phyloP scores from a whole-genome alignment of 306 rosid genomes.

The Rosa multiflora region DNA sequence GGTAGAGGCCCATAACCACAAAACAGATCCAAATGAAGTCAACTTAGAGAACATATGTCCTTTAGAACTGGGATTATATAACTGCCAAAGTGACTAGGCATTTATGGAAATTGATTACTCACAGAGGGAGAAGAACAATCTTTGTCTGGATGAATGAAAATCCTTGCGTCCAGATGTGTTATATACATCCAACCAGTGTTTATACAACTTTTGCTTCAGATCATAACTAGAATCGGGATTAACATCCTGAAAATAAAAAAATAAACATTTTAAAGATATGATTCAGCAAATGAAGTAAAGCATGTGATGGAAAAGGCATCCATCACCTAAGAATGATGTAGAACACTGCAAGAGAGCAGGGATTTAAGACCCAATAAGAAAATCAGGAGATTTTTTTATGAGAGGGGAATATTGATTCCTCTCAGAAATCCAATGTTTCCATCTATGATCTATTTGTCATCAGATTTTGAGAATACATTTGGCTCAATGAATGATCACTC shows the following conservation, averaged over 20 bases:
- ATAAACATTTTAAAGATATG: neutral
- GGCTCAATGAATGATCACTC: too few relatives aligned
- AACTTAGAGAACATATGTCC: neutral
- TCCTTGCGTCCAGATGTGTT: slow-evolving; percentile 65
- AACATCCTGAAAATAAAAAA: slow-evolving; percentile 44
- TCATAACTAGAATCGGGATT: slow-evolving; percentile 36
- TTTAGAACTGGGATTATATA: neutral
- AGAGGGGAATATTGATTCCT: neutral
- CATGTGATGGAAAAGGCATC: neutral
- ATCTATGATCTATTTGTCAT: neutral
- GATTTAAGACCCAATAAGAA: neutral
- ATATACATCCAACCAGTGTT: slow-evolving; percentile 79
- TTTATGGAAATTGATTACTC: slow-evolving; percentile 36
- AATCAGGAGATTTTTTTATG: neutral
- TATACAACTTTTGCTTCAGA: slow-evolving; percentile 55
- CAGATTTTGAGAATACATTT: neutral
- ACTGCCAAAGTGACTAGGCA: neutral
- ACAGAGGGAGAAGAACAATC: slow-evolving; percentile 74
- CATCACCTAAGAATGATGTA: neutral
- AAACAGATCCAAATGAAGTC: neutral
- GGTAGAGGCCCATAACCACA: neutral
- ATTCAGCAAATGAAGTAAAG: neutral
- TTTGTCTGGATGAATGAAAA: slow-evolving; percentile 59
- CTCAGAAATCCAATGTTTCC: neutral
- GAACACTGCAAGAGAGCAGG: neutral